Percentiles rank a stretch among this genome's conserved stretches.
Conservation (phyloP, 192 early-diverging fungal species). For the Backusella sp. region DNA sequence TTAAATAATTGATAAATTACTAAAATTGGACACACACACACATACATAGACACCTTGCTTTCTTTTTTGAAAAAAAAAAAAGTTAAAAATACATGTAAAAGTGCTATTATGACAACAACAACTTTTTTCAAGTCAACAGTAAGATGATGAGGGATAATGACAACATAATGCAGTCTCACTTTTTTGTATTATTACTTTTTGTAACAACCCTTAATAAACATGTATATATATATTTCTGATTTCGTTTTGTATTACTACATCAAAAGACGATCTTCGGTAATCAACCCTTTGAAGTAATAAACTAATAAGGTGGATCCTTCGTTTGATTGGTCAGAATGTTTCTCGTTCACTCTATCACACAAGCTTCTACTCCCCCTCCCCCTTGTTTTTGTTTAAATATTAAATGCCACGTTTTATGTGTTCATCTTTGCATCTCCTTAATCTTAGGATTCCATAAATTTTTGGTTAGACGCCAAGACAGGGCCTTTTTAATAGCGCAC, state of each 20-base stretch:
- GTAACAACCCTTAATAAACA: too few species aligned
- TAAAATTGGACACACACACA: background rate
- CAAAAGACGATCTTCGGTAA: background rate
- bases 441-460: background rate
- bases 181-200: background rate
- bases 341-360: background rate
- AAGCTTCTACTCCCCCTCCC: background rate
- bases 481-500: background rate
- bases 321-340: background rate
- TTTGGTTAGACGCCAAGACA: background rate
- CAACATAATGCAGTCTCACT: background rate
- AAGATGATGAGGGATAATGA: background rate
- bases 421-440: background rate
- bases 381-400: background rate
- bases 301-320: background rate
- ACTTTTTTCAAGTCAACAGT: background rate
- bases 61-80: background rate
- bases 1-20: background rate
- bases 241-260: background rate
- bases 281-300: background rate
- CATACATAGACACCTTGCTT: background rate
- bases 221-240: background rate
- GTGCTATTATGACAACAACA: constrained; percentile 1
- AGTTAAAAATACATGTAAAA: background rate
- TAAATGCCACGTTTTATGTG: constrained; percentile 8